Conservation (phyloP, 148 eudicot species). For the Cornus kousa region DNA sequence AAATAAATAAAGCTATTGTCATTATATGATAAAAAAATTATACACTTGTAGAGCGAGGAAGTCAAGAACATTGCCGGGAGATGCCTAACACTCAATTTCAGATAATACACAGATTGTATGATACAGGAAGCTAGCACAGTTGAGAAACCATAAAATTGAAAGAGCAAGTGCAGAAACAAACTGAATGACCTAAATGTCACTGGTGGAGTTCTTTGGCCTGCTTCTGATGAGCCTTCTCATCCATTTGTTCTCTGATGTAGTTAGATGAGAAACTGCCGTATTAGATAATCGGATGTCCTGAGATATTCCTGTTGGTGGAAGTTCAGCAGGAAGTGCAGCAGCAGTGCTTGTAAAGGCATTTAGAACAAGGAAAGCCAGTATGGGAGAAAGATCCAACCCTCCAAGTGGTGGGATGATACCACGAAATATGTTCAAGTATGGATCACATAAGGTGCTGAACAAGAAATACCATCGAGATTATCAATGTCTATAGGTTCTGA, state of each 20-base stretch:
- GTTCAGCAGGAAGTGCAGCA: slow-evolving; percentile 95
- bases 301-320: slow-evolving; percentile 48
- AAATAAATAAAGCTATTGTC: neutral
- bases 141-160: neutral
- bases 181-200: slow-evolving; percentile 24
- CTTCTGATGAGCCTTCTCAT: slow-evolving; percentile 44
- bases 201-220: slow-evolving; percentile 28
- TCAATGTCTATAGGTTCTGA: neutral
- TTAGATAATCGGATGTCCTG: slow-evolving; percentile 22
- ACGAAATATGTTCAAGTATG: slow-evolving; percentile 94
- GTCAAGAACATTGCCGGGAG: neutral
- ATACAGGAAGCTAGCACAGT: neutral
- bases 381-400: slow-evolving; percentile 94
- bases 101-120: neutral
- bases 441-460: slow-evolving; percentile 93
- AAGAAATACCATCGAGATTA: slow-evolving; percentile 11
- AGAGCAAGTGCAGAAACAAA: neutral
- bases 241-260: slow-evolving; percentile 67
- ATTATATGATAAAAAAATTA: neutral
- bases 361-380: slow-evolving; percentile 82
- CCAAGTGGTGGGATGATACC: slow-evolving; percentile 94
- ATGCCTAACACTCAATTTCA: slow-evolving; percentile 7
- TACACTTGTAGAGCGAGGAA: neutral
- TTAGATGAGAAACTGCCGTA: slow-evolving; percentile 36
- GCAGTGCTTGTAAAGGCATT: slow-evolving; percentile 86